Evolutionary conservation across 192 early-diverging fungal species (phyloP), one percentile per base, ranked within the genome.

Genomic region (Jimgerdemannia lactiflua): DNA sequence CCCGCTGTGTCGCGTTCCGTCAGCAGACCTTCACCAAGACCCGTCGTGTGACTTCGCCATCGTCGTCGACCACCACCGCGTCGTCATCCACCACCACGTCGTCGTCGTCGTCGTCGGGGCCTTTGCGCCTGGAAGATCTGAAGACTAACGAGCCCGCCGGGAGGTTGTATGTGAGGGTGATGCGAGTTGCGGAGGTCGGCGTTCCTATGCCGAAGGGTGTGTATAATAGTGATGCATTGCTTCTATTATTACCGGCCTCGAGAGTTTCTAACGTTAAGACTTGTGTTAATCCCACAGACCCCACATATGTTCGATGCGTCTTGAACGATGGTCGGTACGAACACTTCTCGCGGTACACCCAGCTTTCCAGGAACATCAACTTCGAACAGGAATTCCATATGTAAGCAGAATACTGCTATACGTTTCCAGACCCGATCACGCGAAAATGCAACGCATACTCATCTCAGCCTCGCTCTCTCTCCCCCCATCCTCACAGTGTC

Each of bases 151-250:
- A 59, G 49, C 49, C 49, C 14, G 2, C 49, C n/a, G 81, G 81
- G 2, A 82, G 78, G 49, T 65, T 82, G 3, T 82, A 82, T 70
- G 64, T 82, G 14, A 77, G 78, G 4, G 41, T 82, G n/a, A 73
- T 70, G 43, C 66, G 71, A 19, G 70, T 73, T n/a, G 75, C 78
- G 3, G 77, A 82, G 54, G 71, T 79, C 18, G 43, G 76, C 4
- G 14, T 70, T 73, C 14, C 67, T 73, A 9, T 79, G 75, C 49
- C 39, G 74, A 19, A 74, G 68, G 59, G 70, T 79, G 6, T 44
- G 66, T 19, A 42, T 64, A 79, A 74, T 66, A 68, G 74, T 11
- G 3, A 4, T 43, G 2, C 4, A 66, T 17, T 2, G 39, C 6
- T 10, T 59, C 14, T 59, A 14, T 59, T 59, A 10, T 10, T 59